These are phyloP conservation scores for Paradendryphiella salina DNA, from an alignment of 2,329 filamentous ascomycete genomes.

Conservation along the genomic window DNA sequence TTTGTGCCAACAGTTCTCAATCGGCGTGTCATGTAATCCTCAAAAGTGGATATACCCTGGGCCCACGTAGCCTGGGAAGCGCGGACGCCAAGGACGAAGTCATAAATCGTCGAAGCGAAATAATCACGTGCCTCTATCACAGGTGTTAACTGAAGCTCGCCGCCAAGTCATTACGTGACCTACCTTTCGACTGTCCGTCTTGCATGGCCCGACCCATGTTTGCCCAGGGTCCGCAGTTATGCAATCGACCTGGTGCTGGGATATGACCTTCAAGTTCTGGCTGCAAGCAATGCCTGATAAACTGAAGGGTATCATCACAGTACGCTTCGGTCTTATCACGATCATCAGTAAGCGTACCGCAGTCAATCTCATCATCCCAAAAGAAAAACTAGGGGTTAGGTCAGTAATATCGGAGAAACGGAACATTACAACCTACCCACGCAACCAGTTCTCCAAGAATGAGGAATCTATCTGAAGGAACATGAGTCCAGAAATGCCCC, in stretches of 20 bases:
- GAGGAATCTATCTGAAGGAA: slow-evolving; percentile 3
- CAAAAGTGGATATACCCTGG: slow-evolving; percentile 8
- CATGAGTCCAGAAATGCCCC: slow-evolving; percentile 12
- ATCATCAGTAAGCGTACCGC: slow-evolving; percentile 13
- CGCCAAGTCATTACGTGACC: no score
- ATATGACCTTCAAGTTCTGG: slow-evolving; percentile 9
- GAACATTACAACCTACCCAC: not conserved
- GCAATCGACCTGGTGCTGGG: slow-evolving; percentile 11
- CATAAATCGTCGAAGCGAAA: slow-evolving; percentile 14
- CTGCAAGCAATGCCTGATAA: slow-evolving; percentile 12
- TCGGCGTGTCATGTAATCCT: slow-evolving; percentile 12
- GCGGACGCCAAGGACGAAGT: slow-evolving; percentile 9
- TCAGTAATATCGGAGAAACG: not conserved
- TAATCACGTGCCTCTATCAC: slow-evolving; percentile 10
- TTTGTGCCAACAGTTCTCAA: slow-evolving; percentile 11
- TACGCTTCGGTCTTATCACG: slow-evolving; percentile 15
- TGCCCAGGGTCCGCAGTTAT: slow-evolving; percentile 14
- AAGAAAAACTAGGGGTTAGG: slow-evolving; percentile 9
- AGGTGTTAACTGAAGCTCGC: not conserved
- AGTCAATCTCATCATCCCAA: slow-evolving; percentile 19
- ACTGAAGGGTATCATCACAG: slow-evolving; percentile 11
- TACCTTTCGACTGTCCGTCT: slow-evolving; percentile 13
- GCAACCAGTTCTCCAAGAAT: slow-evolving; percentile 11
- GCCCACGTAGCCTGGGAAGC: slow-evolving; percentile 13
- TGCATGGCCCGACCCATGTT: slow-evolving; percentile 15